Conservation (phyloP, 2,329 filamentous ascomycete species). For the Talaromyces verruculosus region DNA sequence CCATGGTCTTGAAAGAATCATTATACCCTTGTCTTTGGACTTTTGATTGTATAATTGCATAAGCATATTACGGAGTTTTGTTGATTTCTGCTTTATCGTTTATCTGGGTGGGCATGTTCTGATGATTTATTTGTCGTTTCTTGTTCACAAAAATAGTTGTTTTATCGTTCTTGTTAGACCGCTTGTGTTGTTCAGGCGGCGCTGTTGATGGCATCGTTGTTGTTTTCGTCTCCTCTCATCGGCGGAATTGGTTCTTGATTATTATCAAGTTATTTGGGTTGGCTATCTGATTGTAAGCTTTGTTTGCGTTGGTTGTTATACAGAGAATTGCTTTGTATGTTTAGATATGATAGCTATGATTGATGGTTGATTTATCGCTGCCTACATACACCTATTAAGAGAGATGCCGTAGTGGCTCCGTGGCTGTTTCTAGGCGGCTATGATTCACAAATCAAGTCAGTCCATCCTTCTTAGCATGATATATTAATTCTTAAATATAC, state of each 20-base stretch:
- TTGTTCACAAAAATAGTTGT: constrained; percentile 4
- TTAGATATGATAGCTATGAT: constrained; percentile 25
- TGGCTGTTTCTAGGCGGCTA: constrained; percentile 4
- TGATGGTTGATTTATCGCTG: constrained; percentile 25
- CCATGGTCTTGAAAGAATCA: constrained; percentile 15
- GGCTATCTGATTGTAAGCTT: constrained; percentile 12
- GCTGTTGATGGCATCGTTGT: neutral
- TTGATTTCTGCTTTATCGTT: neutral
- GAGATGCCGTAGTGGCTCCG: neutral
- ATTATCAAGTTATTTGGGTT: neutral
- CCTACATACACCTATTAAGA: neutral
- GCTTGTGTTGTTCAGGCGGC: constrained; percentile 26
- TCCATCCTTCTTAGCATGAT: neutral
- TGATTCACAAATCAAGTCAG: neutral
- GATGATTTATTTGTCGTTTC: constrained; percentile 15
- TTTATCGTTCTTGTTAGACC: constrained; percentile 23
- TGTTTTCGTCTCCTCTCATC: constrained; percentile 12
- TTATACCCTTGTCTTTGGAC: constrained; percentile 20
- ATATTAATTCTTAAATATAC: neutral
- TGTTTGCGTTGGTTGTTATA: constrained; percentile 2
- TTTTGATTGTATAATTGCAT: constrained; percentile 22
- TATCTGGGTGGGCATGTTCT: constrained; percentile 22
- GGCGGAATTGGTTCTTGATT: constrained; percentile 8
- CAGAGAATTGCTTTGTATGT: constrained; percentile 19
- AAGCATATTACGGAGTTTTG: constrained; percentile 21